Base-by-base conservation (phyloP, 1,284 basidiomycete genomes). In the Anthracocystis panici-leucophaei region DNA sequence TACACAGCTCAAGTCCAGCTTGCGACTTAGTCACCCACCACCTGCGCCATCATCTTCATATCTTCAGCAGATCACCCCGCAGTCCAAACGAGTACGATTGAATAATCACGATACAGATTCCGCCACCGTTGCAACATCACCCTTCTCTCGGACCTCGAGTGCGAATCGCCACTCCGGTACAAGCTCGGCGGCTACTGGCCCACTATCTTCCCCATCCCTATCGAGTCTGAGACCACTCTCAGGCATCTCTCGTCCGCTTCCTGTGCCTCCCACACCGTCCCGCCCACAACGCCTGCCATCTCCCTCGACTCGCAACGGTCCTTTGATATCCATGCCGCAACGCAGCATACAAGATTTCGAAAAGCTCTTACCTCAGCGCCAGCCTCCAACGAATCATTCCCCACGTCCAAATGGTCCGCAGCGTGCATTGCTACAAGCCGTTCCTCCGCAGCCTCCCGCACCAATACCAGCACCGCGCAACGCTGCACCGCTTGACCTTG, bases 1-100 rank as follows among this genome's bases (percentile, higher is more conserved):
- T 1, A 65, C 63, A 23, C 61, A 61, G 6, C 45, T 31, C 57
- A 68, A 57, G 21, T 41, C 71, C 7, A 54, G 42, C 38, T 29
- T 64, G 33, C 53, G 61, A 11, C 51, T 68, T 38, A 74, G 71
- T 38, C 71, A 68, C 31, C 71, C 65, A 21, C 65, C 71, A 12
- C 71, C 65, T n/a, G 42, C 65, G 5, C 65, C 61, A 1, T 51
- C 57, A 9, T 48, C 57, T 23, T 57, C 57, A 2, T 44, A 44
- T n/a, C 52, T 44, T 10, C 41, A 45, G 4, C 57, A 59, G 7
- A 20, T 54, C 21, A 52, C 61, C 5, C 65, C 71, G 2, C 71
- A 65, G n/a, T 56, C 57, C 2, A 74, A 74, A 35, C 52, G 65
- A 12, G 10, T 48, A 12, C 65, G 65, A 7, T 29, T 61, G 20